phyloP scores from a whole-genome alignment of 306 rosid species.

The Rubus idaeus region DNA sequence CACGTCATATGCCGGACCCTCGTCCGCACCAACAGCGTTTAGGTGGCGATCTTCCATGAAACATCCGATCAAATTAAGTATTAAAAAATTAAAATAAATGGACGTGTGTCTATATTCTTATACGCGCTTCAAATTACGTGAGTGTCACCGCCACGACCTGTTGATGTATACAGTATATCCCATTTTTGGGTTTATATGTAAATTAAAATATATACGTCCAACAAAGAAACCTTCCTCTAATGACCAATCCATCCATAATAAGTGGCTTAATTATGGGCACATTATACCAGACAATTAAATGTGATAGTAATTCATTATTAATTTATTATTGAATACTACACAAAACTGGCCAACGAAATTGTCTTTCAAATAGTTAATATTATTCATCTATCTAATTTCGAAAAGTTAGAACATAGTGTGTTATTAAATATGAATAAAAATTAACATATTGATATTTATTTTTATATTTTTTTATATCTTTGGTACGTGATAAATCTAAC shows the following conservation, averaged over 20 bases:
- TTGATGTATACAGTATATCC: not conserved
- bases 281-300: not conserved
- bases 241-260: too few relatives aligned
- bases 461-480: too few relatives aligned
- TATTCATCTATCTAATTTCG: too few relatives aligned
- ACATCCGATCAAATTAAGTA: not conserved
- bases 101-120: not conserved
- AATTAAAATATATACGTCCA: not conserved
- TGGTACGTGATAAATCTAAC: too few relatives aligned
- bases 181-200: not conserved
- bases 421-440: too few relatives aligned
- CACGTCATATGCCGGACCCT: slow-evolving; percentile 14
- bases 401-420: too few relatives aligned
- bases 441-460: too few relatives aligned
- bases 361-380: too few relatives aligned
- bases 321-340: not conserved
- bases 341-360: too few relatives aligned
- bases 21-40: slow-evolving; percentile 9
- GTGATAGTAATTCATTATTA: too few relatives aligned
- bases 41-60: slow-evolving; percentile 2
- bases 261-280: not conserved
- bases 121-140: slow-evolving; percentile 19
- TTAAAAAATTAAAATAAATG: not conserved
- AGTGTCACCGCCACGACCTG: not conserved
- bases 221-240: not conserved